These are phyloP conservation scores for Mycena sp. DNA, from an alignment of 1,284 basidiomycete genomes.

Conservation along the genomic window DNA sequence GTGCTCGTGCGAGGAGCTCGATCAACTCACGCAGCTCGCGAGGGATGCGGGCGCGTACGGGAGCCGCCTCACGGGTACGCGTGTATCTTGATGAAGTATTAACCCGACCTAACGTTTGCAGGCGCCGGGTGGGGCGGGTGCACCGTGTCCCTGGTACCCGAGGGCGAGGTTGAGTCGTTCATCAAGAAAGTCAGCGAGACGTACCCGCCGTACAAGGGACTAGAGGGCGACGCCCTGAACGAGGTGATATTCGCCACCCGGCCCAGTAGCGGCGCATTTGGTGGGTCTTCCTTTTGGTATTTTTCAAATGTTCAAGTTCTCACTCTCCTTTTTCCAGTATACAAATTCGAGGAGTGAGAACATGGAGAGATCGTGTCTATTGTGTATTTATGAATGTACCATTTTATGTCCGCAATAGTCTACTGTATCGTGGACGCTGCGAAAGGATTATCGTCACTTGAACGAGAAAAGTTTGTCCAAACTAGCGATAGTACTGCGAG, in stretches of 20 bases:
- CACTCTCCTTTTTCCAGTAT: too few species aligned
- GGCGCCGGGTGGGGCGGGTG: conserved; percentile 94
- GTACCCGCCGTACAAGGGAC: conserved; percentile 70
- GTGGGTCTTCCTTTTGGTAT: conserved; percentile 59
- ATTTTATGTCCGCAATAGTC: too few species aligned
- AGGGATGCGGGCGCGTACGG: conserved; percentile 79
- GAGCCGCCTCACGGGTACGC: conserved; percentile 75
- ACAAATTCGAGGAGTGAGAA: too few species aligned
- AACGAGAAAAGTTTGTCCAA: too few species aligned
- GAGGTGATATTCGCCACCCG: conserved; percentile 88
- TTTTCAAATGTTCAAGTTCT: too few species aligned
- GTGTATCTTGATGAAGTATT: background rate
- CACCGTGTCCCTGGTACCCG: conserved; percentile 83
- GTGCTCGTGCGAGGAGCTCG: conserved; percentile 83
- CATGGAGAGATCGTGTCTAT: too few species aligned
- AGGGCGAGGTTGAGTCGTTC: conserved; percentile 73
- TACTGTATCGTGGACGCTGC: too few species aligned
- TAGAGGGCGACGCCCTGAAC: conserved; percentile 68
- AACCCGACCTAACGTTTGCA: conserved; percentile 34
- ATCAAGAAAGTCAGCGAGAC: conserved; percentile 65
- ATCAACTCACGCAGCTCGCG: conserved; percentile 72
- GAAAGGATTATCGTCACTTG: too few species aligned
- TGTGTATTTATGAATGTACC: too few species aligned
- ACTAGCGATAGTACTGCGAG: too few species aligned
- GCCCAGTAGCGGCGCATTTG: conserved; percentile 85